phyloP scores from a whole-genome alignment of 352 stramenopile species.

The Chrysophaeum taylorii region DNA sequence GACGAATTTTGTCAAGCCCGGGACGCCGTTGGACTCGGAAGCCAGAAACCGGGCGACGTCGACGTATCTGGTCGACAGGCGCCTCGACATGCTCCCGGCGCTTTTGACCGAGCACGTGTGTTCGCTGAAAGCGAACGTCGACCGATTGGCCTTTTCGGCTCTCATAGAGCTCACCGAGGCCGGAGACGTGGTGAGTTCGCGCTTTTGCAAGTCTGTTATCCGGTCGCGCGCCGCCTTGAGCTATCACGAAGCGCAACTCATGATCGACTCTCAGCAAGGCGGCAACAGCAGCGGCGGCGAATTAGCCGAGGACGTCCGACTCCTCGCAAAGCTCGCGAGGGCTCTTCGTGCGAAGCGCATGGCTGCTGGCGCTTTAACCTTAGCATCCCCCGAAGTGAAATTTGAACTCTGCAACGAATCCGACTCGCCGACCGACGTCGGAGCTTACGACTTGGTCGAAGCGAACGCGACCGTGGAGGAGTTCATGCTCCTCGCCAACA shows the following conservation, averaged over 20 bases:
- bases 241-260: conserved; percentile 91
- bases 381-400: conserved; percentile 88
- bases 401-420: conserved; percentile 97
- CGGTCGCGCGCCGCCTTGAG: conserved; percentile 85
- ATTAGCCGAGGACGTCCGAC: conserved; percentile 55
- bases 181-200: conserved; percentile 80
- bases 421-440: conserved; percentile 92
- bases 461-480: conserved; percentile 95
- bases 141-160: conserved; percentile 55
- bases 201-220: conserved; percentile 96
- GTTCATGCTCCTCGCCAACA: conserved; percentile 99
- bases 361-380: conserved; percentile 84
- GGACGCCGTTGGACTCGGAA: conserved; percentile 85
- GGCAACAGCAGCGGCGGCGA: conserved; percentile 38
- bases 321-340: conserved; percentile 72
- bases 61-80: conserved; percentile 94
- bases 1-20: conserved; percentile 90
- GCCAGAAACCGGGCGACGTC: conserved; percentile 71
- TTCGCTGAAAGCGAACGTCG: conserved; percentile 10
- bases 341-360: conserved; percentile 82
- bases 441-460: conserved; percentile 86
- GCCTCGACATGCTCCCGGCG: conserved; percentile 94
- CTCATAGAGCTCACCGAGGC: conserved; percentile 71
- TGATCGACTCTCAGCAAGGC: too few species aligned
- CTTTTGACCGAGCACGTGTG: conserved; percentile 94